Base-by-base conservation (phyloP, 2,329 filamentous ascomycete genomes). In the Colletotrichum australisinense region DNA sequence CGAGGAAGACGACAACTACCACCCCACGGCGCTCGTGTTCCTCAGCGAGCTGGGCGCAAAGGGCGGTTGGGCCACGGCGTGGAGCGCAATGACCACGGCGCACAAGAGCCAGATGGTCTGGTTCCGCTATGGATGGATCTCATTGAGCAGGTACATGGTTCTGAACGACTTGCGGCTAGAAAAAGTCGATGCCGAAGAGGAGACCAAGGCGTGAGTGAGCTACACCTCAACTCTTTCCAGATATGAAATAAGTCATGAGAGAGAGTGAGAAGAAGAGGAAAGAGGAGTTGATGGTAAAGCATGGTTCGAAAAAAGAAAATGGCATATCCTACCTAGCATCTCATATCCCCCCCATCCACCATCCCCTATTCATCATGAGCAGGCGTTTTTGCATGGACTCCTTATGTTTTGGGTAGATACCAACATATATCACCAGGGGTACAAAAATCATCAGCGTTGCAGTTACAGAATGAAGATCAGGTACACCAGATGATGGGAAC, bases 51-150 rank as follows among this genome's bases (percentile, higher is more conserved):
- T 95, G 19, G 90, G 93, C 75, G 87, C 92, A 75, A 89, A 79
- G 2, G 84, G 84, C 60, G 85, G 83, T n/a, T 81, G 86, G 70
- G 81, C 81, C 11, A 86, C 88, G 35, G 96, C 94, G 8, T 93
- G 95, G 85, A 88, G 86, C 67, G 95, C 97, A 38, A 99, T 99
- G 97, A 95, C 94, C 1, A 88, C 89, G 67, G 96, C 94, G 32
- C 97, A 99, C 85, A 88, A 91, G 84, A 98, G 95, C 82, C 97
- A 99, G 88, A 99, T 99, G 97, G 91, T 94, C 49, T 99, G 97
- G 97, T 99, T 98, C 81, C 91, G 97, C 8, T 98, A 95, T 90
- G 94, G 95, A 3, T 99, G 95, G 95, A 98, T 99, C 80, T 88
- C 90, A 0, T 81, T 98, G 70, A 97, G 95, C 79, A 88, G 97